Evolutionary conservation across 192 early-diverging fungal species (phyloP).

Genomic region (Haplosporangium gracile): DNA sequence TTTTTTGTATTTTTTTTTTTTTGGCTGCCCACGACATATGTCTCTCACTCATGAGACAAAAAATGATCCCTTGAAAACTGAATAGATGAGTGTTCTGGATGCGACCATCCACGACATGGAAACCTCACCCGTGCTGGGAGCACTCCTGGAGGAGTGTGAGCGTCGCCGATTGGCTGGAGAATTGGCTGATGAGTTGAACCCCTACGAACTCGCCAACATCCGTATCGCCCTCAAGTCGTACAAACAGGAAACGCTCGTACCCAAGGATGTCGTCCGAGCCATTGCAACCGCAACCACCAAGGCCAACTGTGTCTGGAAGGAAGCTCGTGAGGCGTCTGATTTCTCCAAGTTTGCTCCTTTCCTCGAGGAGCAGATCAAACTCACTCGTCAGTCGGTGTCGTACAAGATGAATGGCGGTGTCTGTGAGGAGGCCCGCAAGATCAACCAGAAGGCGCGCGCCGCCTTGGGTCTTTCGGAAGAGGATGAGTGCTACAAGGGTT

Average conservation of each 20-base stretch:
- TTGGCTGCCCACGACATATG: too few species aligned
- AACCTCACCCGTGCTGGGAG: conserved; percentile 41
- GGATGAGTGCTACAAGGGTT: conserved; percentile 49
- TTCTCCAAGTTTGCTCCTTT: conserved; percentile 55
- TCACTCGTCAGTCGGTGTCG: conserved; percentile 30
- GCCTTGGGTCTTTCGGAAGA: conserved; percentile 24
- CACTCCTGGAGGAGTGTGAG: conserved; percentile 37
- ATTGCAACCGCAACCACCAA: conserved; percentile 26
- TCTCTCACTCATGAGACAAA: too few species aligned
- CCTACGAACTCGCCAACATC: conserved; percentile 51
- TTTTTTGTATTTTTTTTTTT: background rate
- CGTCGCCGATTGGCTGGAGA: conserved; percentile 15
- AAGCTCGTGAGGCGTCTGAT: conserved; percentile 51
- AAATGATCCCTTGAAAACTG: background rate
- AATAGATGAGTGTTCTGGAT: conserved; percentile 29
- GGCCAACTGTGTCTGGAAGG: conserved; percentile 36
- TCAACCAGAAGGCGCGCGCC: conserved; percentile 53
- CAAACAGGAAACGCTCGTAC: conserved; percentile 26
- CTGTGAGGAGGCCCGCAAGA: conserved; percentile 47
- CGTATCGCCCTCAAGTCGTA: conserved; percentile 24
- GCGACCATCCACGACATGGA: conserved; percentile 35
- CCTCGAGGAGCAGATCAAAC: conserved; percentile 36
- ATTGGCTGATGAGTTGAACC: conserved; percentile 31
- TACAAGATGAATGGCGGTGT: conserved; percentile 42
- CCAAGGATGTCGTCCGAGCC: conserved; percentile 35